Evolutionary conservation across 768 basidiomycete genomes (phyloP), one percentile per base, ranked within the genome.

Genomic region (Hypholoma sublateritium): DNA sequence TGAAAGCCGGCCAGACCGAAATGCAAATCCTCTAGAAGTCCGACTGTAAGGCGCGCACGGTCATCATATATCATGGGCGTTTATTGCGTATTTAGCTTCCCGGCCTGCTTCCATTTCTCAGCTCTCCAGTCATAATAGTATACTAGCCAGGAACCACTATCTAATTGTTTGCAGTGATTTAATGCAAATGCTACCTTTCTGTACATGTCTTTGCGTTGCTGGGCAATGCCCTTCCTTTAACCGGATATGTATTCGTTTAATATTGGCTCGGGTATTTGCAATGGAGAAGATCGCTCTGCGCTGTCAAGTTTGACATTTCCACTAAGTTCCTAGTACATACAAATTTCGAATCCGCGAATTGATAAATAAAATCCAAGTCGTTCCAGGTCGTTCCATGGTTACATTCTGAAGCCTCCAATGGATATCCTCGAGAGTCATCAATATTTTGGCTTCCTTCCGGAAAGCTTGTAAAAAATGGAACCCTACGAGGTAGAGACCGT

Each of bases 391-490:
- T 46, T 46, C 44, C 12, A 46, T 25, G 21, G 44, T 46, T 46
- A 24, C 44, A 8, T 46, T 46, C 44, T 21, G 13, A 3, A 24
- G 17, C 36, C 22, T 5, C 28, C 35, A 16, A 41, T 41, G 39
- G 5, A 41, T 41, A 41, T 13, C 39, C 17, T n/a, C 28, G 6
- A 22, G n/a, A 17, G 14, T 22, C 28, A 28, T 54, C 28, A 63
- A 47, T 54, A 28, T 35, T 66, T 59, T 14, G 50, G 56, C 25
- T 60, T 62, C 53, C 66, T 66, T 19, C 69, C 69, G 36, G 74
- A 69, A 49, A 74, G 62, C 42, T 63, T 62, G 48, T 74, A 75
- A 47, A 76, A 74, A 36, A 73, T 69, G 5, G 70, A 69, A 2
- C 74, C 73, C 73, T 73, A 37, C 12, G 8, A 24, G 28, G 6